These are phyloP conservation scores for Monosporascus sp. DNA, from an alignment of 2,329 filamentous ascomycete genomes.

Conservation along the genomic window DNA sequence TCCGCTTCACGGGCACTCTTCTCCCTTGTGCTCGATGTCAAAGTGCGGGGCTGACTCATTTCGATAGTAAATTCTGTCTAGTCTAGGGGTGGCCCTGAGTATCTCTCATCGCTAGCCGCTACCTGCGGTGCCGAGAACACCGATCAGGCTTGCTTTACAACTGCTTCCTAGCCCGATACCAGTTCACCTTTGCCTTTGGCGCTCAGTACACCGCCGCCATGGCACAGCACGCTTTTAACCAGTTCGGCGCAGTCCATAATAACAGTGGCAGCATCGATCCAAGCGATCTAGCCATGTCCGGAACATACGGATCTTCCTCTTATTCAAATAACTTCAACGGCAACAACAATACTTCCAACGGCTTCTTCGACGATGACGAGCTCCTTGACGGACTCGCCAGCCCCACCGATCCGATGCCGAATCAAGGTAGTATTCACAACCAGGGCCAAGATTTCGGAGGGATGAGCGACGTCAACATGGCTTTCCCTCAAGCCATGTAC, in stretches of 20 bases:
- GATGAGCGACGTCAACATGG: slow-evolving; percentile 53
- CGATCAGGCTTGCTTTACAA: slow-evolving; percentile 3
- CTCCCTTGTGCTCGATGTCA: slow-evolving; percentile 4
- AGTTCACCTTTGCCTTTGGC: slow-evolving; percentile 10
- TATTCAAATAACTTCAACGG: slow-evolving; percentile 58
- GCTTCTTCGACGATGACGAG: slow-evolving; percentile 87
- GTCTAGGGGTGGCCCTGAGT: background rate
- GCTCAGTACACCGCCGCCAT: slow-evolving; percentile 30
- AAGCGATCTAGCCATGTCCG: slow-evolving; percentile 70
- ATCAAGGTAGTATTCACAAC: slow-evolving; percentile 44
- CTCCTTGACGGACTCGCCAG: slow-evolving; percentile 68
- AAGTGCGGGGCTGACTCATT: slow-evolving; percentile 25
- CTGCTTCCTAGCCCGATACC: slow-evolving; percentile 5
- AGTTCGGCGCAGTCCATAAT: slow-evolving; percentile 50
- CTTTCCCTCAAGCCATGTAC: slow-evolving; percentile 50
- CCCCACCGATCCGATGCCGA: slow-evolving; percentile 41
- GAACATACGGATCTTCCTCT: slow-evolving; percentile 50
- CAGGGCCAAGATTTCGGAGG: slow-evolving; percentile 52
- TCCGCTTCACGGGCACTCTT: slow-evolving; percentile 3
- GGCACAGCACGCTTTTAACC: slow-evolving; percentile 53
- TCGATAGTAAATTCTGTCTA: slow-evolving; percentile 14
- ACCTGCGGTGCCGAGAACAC: slow-evolving; percentile 5
- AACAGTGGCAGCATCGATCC: slow-evolving; percentile 68
- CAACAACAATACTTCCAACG: slow-evolving; percentile 55
- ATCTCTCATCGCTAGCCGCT: slow-evolving; percentile 9